A percentile compares a stretch with the other conserved stretches of the same genome.
phyloP scores from a whole-genome alignment of 306 rosid species.

The Mimosa bimucronata region DNA sequence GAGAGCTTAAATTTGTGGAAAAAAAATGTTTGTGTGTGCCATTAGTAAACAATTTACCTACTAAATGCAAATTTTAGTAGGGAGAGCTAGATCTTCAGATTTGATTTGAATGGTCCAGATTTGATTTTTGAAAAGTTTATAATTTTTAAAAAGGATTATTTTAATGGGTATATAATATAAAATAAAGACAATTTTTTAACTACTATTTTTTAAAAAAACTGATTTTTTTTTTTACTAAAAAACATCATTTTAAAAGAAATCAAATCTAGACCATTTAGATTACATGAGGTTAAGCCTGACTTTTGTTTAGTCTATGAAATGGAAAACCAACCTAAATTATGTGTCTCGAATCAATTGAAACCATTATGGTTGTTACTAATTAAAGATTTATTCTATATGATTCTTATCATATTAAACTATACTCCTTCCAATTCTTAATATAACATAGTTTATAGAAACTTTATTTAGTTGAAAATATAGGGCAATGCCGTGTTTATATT shows the following conservation, averaged over 20 bases:
- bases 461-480: background rate
- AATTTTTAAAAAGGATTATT: too few species aligned
- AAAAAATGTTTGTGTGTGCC: background rate
- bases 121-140: too few species aligned
- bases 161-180: too few species aligned
- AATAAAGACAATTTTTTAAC: too few species aligned
- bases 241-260: too few species aligned
- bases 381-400: background rate
- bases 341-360: background rate
- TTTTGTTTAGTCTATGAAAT: background rate
- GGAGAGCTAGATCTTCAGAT: too few species aligned
- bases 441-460: background rate
- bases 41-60: too few species aligned
- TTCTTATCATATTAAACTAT: background rate
- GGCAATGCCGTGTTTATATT: background rate
- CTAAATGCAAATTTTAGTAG: too few species aligned
- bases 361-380: background rate
- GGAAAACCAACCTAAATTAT: background rate
- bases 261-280: too few species aligned
- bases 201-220: too few species aligned
- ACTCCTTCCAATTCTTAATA: background rate
- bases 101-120: too few species aligned
- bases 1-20: conserved; percentile 10
- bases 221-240: too few species aligned
- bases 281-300: background rate